These are phyloP conservation scores for Stereocaulon alpinum DNA, from an alignment of 495 filamentous ascomycete genomes.

Conservation along the genomic window DNA sequence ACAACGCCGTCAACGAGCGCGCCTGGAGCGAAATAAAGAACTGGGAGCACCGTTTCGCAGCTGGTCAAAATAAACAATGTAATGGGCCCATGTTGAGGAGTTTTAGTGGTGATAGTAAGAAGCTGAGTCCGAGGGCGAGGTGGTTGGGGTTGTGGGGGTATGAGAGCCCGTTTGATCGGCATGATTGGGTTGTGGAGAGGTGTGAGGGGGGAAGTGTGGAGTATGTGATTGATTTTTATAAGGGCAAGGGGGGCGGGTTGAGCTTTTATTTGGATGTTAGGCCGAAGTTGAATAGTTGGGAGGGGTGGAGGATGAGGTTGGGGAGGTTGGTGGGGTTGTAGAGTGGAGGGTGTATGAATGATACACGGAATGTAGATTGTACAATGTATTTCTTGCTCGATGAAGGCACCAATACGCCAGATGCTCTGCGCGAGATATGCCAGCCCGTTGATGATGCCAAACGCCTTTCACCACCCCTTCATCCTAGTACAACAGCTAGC, in stretches of 20 bases:
- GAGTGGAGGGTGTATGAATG: neutral
- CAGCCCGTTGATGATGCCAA: neutral
- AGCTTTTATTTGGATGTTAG: constrained; percentile 93
- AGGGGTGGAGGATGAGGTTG: constrained; percentile 79
- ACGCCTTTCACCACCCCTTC: constrained; percentile 8
- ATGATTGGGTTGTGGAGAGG: constrained; percentile 94
- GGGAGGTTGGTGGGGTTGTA: constrained; percentile 49
- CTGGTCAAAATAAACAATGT: constrained; percentile 48
- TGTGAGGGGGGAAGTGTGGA: constrained; percentile 74
- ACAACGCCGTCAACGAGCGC: constrained; percentile 92
- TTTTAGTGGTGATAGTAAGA: constrained; percentile 24
- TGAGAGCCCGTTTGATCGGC: constrained; percentile 82
- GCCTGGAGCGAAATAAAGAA: constrained; percentile 73
- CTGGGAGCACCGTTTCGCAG: constrained; percentile 66
- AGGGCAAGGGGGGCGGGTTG: constrained; percentile 61
- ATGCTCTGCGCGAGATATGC: neutral
- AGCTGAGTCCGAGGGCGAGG: constrained; percentile 71
- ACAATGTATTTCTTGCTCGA: constrained; percentile 2
- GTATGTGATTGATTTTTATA: constrained; percentile 97
- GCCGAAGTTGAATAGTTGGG: constrained; percentile 85
- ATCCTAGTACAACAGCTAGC: constrained; percentile 68
- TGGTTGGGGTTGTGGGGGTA: constrained; percentile 77
- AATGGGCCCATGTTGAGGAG: constrained; percentile 61
- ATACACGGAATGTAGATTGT: neutral
- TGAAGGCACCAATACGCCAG: neutral